These are phyloP conservation scores for Stachybotrys elegans DNA, from an alignment of 2,329 filamentous ascomycete species.

Conservation along the genomic window DNA sequence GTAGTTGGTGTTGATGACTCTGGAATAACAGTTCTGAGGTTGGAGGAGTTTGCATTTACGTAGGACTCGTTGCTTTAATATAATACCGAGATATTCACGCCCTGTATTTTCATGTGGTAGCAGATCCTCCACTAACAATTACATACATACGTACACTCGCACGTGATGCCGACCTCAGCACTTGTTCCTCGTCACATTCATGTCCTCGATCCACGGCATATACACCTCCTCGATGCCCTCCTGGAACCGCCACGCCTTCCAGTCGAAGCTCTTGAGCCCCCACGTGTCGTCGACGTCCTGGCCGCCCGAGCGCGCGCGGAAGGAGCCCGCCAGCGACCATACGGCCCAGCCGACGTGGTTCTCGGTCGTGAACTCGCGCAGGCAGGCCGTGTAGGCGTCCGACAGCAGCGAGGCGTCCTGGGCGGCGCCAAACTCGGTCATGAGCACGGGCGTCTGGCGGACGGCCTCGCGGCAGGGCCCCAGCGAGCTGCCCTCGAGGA, in stretches of 20 bases:
- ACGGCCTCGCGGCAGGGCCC: conserved; percentile 23
- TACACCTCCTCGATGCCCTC: conserved; percentile 41
- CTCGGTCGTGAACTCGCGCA: conserved; percentile 37
- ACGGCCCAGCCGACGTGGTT: conserved; percentile 43
- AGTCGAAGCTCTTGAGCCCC: conserved; percentile 41
- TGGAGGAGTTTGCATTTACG: too few species aligned
- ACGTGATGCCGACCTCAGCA: too few species aligned
- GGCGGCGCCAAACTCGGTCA: conserved; percentile 41
- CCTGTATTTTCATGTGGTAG: too few species aligned
- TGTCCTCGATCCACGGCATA: conserved; percentile 43
- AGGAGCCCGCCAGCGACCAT: conserved; percentile 44
- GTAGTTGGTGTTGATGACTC: too few species aligned
- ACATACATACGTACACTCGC: too few species aligned
- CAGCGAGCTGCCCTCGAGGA: conserved; percentile 23
- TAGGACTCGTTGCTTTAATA: too few species aligned
- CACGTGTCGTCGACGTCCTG: conserved; percentile 42
- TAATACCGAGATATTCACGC: too few species aligned
- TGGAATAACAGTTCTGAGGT: too few species aligned
- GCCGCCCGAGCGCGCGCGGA: conserved; percentile 36
- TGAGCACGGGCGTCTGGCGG: conserved; percentile 40
- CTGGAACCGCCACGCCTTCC: conserved; percentile 39
- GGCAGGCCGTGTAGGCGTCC: conserved; percentile 39
- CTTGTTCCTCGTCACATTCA: conserved; percentile 17
- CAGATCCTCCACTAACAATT: too few species aligned
- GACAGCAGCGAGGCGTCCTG: conserved; percentile 23